Percentiles rank a stretch among this genome's conserved stretches.
These are phyloP conservation scores for Skeletonema grethae DNA, from an alignment of 108 stramenopile species.

Conservation along the genomic window DNA sequence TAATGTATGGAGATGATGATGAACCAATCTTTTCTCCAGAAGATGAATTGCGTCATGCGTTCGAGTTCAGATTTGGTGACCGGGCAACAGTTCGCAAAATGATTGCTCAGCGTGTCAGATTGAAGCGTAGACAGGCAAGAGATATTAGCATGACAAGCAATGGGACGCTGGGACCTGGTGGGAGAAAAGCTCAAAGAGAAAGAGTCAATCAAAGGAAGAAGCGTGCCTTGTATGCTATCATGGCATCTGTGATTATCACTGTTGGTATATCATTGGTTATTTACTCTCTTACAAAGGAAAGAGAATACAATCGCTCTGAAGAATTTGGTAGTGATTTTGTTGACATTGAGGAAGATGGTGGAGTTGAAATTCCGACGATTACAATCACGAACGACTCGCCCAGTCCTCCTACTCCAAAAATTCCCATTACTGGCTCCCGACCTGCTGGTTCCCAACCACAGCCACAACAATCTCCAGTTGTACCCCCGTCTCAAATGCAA, in stretches of 20 bases:
- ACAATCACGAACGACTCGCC: not conserved
- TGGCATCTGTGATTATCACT: slow-evolving; percentile 8
- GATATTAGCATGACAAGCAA: not conserved
- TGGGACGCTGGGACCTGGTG: slow-evolving; percentile 3
- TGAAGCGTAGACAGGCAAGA: not conserved
- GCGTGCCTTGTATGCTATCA: slow-evolving; percentile 5
- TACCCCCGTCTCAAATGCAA: not conserved
- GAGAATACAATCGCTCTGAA: slow-evolving; percentile 7
- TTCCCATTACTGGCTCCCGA: not conserved
- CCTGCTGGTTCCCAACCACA: not conserved
- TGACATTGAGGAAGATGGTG: slow-evolving; percentile 10
- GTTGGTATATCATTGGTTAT: slow-evolving; percentile 14
- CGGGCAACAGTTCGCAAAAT: slow-evolving; percentile 29
- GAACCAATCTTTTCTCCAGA: not conserved
- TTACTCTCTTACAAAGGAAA: slow-evolving; percentile 10
- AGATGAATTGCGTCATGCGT: slow-evolving; percentile 1
- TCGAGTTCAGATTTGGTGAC: slow-evolving; percentile 9
- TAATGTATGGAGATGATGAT: slow-evolving; percentile 15
- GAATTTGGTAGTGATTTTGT: not conserved
- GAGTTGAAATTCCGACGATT: slow-evolving; percentile 5
- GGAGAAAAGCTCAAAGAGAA: slow-evolving; percentile 2
- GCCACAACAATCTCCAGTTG: slow-evolving; percentile 6
- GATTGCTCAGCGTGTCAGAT: slow-evolving; percentile 13
- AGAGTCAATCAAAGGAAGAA: slow-evolving; percentile 10
- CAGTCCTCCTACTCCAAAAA: not conserved